phyloP scores from a whole-genome alignment of 2,329 filamentous ascomycete species.

The Colletotrichum tropicale region DNA sequence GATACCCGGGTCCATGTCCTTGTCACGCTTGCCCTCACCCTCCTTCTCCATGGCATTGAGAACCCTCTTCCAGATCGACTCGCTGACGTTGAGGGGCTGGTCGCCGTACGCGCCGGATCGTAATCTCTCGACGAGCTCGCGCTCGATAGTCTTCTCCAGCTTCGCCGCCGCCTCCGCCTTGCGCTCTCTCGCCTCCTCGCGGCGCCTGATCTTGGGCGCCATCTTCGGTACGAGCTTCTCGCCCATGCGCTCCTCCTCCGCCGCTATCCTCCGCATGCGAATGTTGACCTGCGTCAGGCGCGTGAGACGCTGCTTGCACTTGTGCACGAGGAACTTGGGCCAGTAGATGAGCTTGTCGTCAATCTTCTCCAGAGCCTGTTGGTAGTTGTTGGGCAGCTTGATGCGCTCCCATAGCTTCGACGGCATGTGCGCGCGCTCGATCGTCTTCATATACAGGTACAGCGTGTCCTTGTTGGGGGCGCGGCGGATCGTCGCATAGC shows the following conservation, averaged over 20 bases:
- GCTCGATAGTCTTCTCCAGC: slow-evolving; percentile 93
- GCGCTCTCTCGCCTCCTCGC: slow-evolving; percentile 77
- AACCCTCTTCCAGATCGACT: slow-evolving; percentile 96
- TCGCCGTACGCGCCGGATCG: slow-evolving; percentile 94
- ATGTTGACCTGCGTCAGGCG: slow-evolving; percentile 91
- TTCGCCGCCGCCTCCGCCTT: slow-evolving; percentile 86
- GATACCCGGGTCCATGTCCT: slow-evolving; percentile 88
- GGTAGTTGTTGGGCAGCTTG: slow-evolving; percentile 86
- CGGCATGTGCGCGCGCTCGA: slow-evolving; percentile 87
- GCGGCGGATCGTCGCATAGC: slow-evolving; percentile 90
- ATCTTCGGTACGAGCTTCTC: slow-evolving; percentile 88
- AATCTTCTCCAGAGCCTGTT: slow-evolving; percentile 84
- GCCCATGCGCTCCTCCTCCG: slow-evolving; percentile 87
- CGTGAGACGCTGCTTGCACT: slow-evolving; percentile 95
- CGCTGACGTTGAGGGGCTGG: slow-evolving; percentile 91
- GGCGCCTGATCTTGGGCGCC: slow-evolving; percentile 84
- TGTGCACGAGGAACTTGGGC: slow-evolving; percentile 91
- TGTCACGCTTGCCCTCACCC: slow-evolving; percentile 81
- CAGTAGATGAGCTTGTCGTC: slow-evolving; percentile 90
- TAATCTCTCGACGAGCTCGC: slow-evolving; percentile 89
- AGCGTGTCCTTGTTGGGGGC: slow-evolving; percentile 81
- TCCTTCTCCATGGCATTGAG: slow-evolving; percentile 87
- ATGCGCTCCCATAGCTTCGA: slow-evolving; percentile 95
- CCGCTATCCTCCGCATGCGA: slow-evolving; percentile 77
- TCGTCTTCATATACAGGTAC: slow-evolving; percentile 97